Evolutionary conservation across 306 rosid genomes (phyloP).

Genomic region (Cucumis cinereus): DNA sequence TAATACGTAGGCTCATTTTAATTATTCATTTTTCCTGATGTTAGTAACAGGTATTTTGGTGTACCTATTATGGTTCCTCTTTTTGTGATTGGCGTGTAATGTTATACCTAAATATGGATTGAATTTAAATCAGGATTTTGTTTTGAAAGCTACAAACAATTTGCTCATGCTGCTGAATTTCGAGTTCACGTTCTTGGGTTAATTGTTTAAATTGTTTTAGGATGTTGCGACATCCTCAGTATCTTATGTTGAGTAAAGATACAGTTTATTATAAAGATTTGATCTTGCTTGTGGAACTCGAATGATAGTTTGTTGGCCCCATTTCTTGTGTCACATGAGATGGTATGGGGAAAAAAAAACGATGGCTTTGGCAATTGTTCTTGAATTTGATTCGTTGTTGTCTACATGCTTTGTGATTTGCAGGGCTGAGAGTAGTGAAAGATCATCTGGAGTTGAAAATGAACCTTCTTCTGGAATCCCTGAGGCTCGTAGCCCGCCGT

Average conservation of each 20-base stretch:
- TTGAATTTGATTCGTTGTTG: neutral
- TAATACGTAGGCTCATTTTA: neutral
- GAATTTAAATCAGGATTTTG: neutral
- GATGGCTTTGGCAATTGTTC: neutral
- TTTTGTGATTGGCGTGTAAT: neutral
- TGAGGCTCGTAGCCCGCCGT: constrained; percentile 21
- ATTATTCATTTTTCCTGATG: neutral
- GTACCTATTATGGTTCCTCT: neutral
- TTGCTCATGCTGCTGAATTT: neutral
- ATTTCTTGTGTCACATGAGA: neutral
- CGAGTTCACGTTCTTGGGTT: neutral
- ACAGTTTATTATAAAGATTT: neutral
- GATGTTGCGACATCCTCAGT: neutral
- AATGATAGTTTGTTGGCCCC: neutral
- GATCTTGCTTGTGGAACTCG: neutral
- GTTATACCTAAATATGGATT: neutral
- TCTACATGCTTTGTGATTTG: constrained; percentile 10
- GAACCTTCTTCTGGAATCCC: constrained; percentile 27
- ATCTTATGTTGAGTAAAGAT: neutral
- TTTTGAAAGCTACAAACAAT: neutral
- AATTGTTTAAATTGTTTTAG: neutral
- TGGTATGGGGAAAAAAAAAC: neutral
- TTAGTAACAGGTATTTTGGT: neutral
- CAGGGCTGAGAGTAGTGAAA: constrained; percentile 38
- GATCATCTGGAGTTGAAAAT: constrained; percentile 15